Evolutionary conservation across 2,329 filamentous ascomycete species (phyloP), one percentile per base, ranked within the genome.

Genomic region (Penicillium nordicum): DNA sequence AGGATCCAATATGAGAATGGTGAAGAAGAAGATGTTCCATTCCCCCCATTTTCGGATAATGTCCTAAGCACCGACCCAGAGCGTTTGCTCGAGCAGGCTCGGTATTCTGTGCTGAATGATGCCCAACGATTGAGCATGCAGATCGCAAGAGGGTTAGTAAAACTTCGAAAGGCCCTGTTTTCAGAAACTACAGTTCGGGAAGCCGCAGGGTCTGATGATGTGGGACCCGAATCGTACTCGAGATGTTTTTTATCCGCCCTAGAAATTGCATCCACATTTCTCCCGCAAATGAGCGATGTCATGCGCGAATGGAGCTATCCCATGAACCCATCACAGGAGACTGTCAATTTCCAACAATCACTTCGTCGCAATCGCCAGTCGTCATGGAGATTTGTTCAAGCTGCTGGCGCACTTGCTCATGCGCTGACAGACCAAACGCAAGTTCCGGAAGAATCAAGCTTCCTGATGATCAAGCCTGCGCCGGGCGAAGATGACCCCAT

Each of bases 361-460:
- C 73, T 86, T 25, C 81, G 84, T 32, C 77, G 78, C 30, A 78
- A 82, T 59, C 80, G 84, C 38, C 80, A 83, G 59, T 76, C 81
- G 18, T 76, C 79, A 32, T 80, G 82, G 67, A 79, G 84, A 55
- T 87, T 87, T 65, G 80, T 86, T 2, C 85, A 87, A 69, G 84
- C 83, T 42, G 77, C 82, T 37, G 85, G 84, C 27, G 83, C 81
- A 3, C 69, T 87, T 18, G 76, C 83, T 16, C 75, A 80, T 49
- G 78, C 79, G 1, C 72, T 88, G n/a, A 83, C 82, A 23, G 82
- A 82, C 1, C 76, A 74, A 57, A 64, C 83, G 4, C 74, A 77
- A 53, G 80, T 76, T 30, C 73, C 73, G 5, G 49, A 51, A 41
- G 53, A 52, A 29, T 27, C 43, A 16, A 68, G 74, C n/a, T 84